phyloP scores from a whole-genome alignment of 192 early-diverging fungal genomes.

The Thoreauomyces humboldtii region DNA sequence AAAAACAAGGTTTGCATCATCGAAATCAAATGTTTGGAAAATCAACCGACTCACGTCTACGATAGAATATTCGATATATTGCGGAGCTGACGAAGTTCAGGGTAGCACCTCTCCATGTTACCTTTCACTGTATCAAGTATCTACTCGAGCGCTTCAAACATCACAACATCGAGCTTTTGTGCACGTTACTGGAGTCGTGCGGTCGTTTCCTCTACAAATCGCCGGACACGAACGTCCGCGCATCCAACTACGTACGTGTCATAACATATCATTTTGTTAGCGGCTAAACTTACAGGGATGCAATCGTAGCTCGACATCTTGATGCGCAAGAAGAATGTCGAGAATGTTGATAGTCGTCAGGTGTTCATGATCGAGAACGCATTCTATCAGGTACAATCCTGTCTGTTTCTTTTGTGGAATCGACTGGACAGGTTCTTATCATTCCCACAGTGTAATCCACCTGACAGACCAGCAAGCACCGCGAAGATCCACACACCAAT shows the following conservation, averaged over 20 bases:
- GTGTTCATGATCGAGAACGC: slow-evolving; percentile 92
- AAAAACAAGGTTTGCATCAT: slow-evolving; percentile 67
- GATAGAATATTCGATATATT: slow-evolving; percentile 77
- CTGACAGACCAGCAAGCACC: slow-evolving; percentile 56
- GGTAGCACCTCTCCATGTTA: slow-evolving; percentile 73
- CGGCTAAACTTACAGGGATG: neutral
- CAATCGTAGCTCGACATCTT: slow-evolving; percentile 76
- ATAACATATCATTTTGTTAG: slow-evolving; percentile 6
- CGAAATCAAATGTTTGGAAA: slow-evolving; percentile 5
- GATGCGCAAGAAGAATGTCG: slow-evolving; percentile 81
- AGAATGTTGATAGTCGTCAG: slow-evolving; percentile 82
- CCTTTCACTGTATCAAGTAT: slow-evolving; percentile 82
- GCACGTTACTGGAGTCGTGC: slow-evolving; percentile 80
- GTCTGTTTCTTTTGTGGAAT: no score
- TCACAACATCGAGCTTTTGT: slow-evolving; percentile 82
- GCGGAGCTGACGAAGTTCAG: slow-evolving; percentile 93
- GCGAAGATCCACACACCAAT: slow-evolving; percentile 75
- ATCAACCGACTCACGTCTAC: neutral
- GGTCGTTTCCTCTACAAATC: slow-evolving; percentile 81
- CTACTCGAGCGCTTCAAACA: slow-evolving; percentile 82
- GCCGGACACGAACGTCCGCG: slow-evolving; percentile 70
- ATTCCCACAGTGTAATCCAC: slow-evolving; percentile 71
- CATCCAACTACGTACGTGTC: slow-evolving; percentile 63
- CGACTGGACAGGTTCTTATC: no score
- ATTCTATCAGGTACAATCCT: slow-evolving; percentile 71